phyloP scores from a whole-genome alignment of 768 basidiomycete genomes.

The Exidia glandulosa region DNA sequence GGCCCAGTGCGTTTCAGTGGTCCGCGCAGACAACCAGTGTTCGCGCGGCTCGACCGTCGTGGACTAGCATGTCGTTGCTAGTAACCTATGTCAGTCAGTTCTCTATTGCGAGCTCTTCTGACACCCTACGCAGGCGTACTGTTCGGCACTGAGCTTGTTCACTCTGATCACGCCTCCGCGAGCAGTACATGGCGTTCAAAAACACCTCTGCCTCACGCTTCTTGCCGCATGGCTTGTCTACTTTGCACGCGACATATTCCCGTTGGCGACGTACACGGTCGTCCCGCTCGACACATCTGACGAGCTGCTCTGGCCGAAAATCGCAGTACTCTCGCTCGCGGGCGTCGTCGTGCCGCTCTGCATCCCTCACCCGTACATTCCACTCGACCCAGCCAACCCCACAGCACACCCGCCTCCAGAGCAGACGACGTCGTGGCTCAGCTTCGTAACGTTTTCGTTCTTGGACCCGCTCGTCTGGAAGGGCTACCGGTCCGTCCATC shows the following conservation, averaged over 20 bases:
- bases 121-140: not conserved
- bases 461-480: constrained; percentile 39
- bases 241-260: constrained; percentile 2
- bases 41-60: too few species aligned
- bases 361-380: constrained; percentile 2
- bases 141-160: not conserved
- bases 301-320: not conserved
- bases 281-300: not conserved
- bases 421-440: constrained; percentile 38
- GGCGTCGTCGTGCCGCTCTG: constrained; percentile 1
- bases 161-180: not conserved
- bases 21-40: not conserved
- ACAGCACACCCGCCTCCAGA: constrained; percentile 28
- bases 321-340: not conserved
- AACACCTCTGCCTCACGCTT: not conserved
- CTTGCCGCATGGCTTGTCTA: not conserved
- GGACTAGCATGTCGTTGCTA: not conserved
- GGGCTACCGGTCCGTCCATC: constrained; percentile 31
- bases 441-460: constrained; percentile 36
- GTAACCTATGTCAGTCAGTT: not conserved
- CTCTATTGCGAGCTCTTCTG: not conserved
- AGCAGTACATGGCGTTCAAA: not conserved
- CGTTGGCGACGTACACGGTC: constrained; percentile 2
- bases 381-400: constrained; percentile 14
- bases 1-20: not conserved